phyloP scores from a whole-genome alignment of 805 yeast species.

The Lachancea kluyveri region DNA sequence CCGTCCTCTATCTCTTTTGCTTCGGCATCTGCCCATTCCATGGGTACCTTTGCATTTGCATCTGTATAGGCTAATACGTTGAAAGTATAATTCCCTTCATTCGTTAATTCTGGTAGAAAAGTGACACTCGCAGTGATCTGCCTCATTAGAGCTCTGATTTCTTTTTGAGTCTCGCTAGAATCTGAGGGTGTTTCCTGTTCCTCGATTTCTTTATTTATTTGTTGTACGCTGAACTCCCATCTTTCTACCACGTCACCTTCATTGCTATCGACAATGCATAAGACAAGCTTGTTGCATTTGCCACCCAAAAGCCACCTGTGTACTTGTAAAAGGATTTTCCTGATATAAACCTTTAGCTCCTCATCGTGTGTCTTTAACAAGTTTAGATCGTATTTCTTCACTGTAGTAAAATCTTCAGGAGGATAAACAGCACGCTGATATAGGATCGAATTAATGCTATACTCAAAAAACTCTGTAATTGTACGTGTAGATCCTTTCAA shows the following conservation, averaged over 20 bases:
- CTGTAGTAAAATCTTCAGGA: slow-evolving; percentile 72
- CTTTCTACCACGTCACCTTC: slow-evolving; percentile 67
- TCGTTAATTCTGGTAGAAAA: slow-evolving; percentile 67
- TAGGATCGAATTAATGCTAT: slow-evolving; percentile 70
- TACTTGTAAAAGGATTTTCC: slow-evolving; percentile 61
- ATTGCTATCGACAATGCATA: slow-evolving; percentile 66
- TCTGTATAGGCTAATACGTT: slow-evolving; percentile 81
- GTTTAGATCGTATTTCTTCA: slow-evolving; percentile 73
- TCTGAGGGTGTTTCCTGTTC: slow-evolving; percentile 7
- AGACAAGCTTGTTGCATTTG: slow-evolving; percentile 57
- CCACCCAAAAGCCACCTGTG: slow-evolving; percentile 70
- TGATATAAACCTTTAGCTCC: slow-evolving; percentile 65
- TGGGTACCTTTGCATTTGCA: slow-evolving; percentile 59
- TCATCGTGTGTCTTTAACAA: slow-evolving; percentile 67
- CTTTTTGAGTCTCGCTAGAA: slow-evolving; percentile 49
- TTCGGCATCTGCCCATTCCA: slow-evolving; percentile 81
- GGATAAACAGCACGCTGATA: slow-evolving; percentile 91
- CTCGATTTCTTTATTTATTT: slow-evolving; percentile 15
- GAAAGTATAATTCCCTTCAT: slow-evolving; percentile 60
- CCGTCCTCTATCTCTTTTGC: slow-evolving; percentile 48
- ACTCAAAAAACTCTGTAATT: slow-evolving; percentile 80
- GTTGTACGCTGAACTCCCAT: slow-evolving; percentile 75
- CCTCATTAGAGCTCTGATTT: slow-evolving; percentile 79
- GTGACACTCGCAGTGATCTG: slow-evolving; percentile 87
- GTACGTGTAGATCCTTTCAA: slow-evolving; percentile 72